Conservation (phyloP, 306 rosid species). For the Neltuma alba region DNA sequence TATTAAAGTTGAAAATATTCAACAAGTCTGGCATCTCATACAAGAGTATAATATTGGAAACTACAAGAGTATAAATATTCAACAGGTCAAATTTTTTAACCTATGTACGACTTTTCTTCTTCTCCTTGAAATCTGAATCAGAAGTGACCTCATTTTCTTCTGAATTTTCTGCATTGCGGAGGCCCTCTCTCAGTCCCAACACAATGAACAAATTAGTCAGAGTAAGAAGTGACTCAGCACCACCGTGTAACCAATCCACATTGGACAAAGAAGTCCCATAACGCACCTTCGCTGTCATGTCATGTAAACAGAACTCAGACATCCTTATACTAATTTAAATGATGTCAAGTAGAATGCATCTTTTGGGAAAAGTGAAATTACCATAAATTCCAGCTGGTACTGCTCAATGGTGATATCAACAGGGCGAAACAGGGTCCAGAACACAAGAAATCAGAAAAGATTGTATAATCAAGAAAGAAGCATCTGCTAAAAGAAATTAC, state of each 20-base stretch:
- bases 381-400: constrained; percentile 99
- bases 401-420: constrained; percentile 36
- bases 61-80: constrained; percentile 13
- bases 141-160: constrained; percentile 36
- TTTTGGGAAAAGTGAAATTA: constrained; percentile 36
- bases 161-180: constrained; percentile 51
- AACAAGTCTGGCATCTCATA: background rate
- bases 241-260: constrained; percentile 96
- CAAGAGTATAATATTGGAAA: background rate
- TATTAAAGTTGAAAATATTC: background rate
- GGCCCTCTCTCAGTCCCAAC: constrained; percentile 81
- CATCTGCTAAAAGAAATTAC: background rate
- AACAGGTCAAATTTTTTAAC: too few relatives aligned
- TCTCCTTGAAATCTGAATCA: constrained; percentile 43
- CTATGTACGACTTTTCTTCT: constrained; percentile 12
- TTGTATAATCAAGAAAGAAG: constrained; percentile 2
- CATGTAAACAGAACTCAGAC: constrained; percentile 32
- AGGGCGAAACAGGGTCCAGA: constrained; percentile 28
- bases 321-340: background rate
- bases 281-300: constrained; percentile 76
- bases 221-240: constrained; percentile 88
- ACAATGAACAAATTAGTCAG: constrained; percentile 86
- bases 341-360: background rate
- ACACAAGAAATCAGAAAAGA: constrained; percentile 36
- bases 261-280: constrained; percentile 91